Evolutionary conservation across 768 basidiomycete genomes (phyloP), one percentile per base, ranked within the genome.

Genomic region (Boletus eberwhitei): DNA sequence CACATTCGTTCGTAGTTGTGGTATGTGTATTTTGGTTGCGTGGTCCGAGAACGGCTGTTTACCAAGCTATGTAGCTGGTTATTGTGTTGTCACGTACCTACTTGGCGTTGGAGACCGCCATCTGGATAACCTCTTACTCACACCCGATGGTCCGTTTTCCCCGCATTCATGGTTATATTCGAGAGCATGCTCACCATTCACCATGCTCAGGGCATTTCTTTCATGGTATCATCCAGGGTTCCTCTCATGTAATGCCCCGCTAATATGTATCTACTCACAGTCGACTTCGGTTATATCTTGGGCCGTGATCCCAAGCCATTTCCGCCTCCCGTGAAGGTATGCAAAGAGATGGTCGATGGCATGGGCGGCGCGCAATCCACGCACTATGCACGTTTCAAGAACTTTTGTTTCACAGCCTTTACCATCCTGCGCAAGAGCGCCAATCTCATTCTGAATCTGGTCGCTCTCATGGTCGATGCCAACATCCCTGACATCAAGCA

Each of bases 281-380:
- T 98, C 58, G 97, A 98, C 68, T 99, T 98, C 65, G 96, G 97
- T 2, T 99, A 98, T 71, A 98, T 98, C 63, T 81, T 98, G 14
- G 97, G 97, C 3, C 87, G 94, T 3, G 97, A 98, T 67, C 97
- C 97, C 0, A 98, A 99, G 65, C 93, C 94, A 0, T 96, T 95
- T 67, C 95, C 97, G 2, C 97, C 97, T 7, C 91, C 94, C 13
- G 95, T 98, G 60, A 99, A 99, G 70, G 90, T 99, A 38, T 98
- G 95, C 73, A 95, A 96, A 66, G 97, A 98, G 68, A 99, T 98
- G 97, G 93, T 98, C 0, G 97, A 99, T 68, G 96, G 91, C 12
- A 96, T 99, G 94, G 97, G 97, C n/a, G 96, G 97, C 12, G 86
- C 91, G 2, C 84, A 90, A 64, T 96, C 94, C 7, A 82, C 88